Conservation (phyloP, 1,284 basidiomycete genomes). For the Bjerkandera adusta region DNA sequence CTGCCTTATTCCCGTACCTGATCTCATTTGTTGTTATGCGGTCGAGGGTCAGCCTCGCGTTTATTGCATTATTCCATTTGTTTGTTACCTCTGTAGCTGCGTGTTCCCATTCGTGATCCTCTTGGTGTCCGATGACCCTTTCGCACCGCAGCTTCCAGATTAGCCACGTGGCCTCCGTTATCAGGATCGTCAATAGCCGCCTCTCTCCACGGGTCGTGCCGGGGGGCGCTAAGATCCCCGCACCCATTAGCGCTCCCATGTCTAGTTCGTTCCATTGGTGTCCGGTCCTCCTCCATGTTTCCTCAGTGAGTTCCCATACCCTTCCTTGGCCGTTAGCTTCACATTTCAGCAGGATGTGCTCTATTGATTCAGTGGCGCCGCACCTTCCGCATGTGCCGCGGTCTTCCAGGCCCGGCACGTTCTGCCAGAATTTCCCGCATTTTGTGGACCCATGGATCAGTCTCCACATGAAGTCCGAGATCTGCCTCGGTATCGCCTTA, state of each 20-base stretch:
- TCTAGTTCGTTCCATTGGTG: too few species aligned
- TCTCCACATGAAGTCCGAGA: slow-evolving; percentile 29
- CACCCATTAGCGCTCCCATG: too few species aligned
- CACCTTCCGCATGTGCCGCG: slow-evolving; percentile 25
- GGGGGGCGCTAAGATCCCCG: too few species aligned
- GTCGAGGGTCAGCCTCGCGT: not conserved
- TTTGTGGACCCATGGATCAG: slow-evolving; percentile 27
- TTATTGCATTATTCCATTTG: slow-evolving; percentile 1
- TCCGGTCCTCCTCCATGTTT: slow-evolving; percentile 14
- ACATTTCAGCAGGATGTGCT: slow-evolving; percentile 31
- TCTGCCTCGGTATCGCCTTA: slow-evolving; percentile 22
- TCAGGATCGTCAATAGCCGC: slow-evolving; percentile 25
- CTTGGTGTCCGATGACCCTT: slow-evolving; percentile 13
- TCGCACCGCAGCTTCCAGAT: slow-evolving; percentile 28
- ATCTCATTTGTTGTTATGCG: too few species aligned
- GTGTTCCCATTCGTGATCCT: not conserved
- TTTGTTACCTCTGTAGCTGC: not conserved
- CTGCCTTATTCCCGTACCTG: too few species aligned
- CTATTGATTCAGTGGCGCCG: slow-evolving; percentile 23
- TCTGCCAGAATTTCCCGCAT: slow-evolving; percentile 28
- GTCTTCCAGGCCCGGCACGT: slow-evolving; percentile 22
- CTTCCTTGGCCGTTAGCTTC: slow-evolving; percentile 19
- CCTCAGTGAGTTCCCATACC: slow-evolving; percentile 24
- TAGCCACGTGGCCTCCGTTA: slow-evolving; percentile 27
- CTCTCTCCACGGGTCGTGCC: too few species aligned